Conservation (phyloP, 1,139 yeast genomes). For the Pneumocystis murina region DNA sequence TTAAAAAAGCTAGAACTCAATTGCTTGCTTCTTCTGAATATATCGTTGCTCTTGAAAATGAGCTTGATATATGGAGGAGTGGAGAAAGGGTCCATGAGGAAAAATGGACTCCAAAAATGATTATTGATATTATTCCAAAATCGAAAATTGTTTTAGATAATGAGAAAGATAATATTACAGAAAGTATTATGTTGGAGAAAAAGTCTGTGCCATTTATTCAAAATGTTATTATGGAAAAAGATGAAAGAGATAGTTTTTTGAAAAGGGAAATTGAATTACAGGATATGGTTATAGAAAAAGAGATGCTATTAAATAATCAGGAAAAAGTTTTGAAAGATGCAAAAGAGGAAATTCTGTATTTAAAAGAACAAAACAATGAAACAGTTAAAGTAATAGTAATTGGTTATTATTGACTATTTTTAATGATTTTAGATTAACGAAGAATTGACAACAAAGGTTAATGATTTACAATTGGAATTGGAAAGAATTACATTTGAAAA, state of each 20-base stretch:
- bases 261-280: constrained; percentile 25
- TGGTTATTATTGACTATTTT: background rate
- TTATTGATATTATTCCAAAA: background rate
- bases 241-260: constrained; percentile 20
- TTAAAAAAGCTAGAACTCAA: constrained; percentile 35
- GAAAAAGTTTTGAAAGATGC: constrained; percentile 12
- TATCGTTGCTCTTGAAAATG: constrained; percentile 37
- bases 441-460: constrained; percentile 6
- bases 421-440: constrained; percentile 8
- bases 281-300: constrained; percentile 24
- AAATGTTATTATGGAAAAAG: constrained; percentile 11
- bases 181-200: background rate
- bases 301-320: constrained; percentile 18
- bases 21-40: constrained; percentile 34
- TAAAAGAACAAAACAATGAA: constrained; percentile 17
- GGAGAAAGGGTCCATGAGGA: constrained; percentile 27
- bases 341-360: constrained; percentile 10
- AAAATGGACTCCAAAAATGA: constrained; percentile 24
- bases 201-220: constrained; percentile 5
- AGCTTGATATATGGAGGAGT: constrained; percentile 36
- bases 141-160: background rate
- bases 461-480: constrained; percentile 17
- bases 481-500: constrained; percentile 22
- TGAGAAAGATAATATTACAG: background rate
- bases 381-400: constrained; percentile 14